These are phyloP conservation scores for Fusarium chuoi DNA, from an alignment of 2,329 filamentous ascomycete species.

Conservation along the genomic window DNA sequence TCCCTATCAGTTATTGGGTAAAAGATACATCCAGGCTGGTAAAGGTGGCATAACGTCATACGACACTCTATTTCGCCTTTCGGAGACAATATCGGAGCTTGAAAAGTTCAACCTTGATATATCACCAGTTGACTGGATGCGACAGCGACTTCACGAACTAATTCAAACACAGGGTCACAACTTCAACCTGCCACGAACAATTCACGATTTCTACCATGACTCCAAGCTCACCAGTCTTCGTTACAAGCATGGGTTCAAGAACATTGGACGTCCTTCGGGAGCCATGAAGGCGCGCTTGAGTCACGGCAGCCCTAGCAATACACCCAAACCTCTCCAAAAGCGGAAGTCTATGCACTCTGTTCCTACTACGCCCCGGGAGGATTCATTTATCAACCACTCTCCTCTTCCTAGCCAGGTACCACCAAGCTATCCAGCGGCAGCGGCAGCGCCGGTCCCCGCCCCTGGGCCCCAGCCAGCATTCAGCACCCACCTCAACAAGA, in stretches of 20 bases:
- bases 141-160: constrained; percentile 65
- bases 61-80: constrained; percentile 66
- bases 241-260: constrained; percentile 64
- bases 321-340: constrained; percentile 46
- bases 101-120: constrained; percentile 64
- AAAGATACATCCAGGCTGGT: constrained; percentile 58
- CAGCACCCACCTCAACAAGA: constrained; percentile 41
- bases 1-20: constrained; percentile 66
- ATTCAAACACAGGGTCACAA: constrained; percentile 54
- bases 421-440: background rate
- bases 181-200: constrained; percentile 63
- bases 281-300: constrained; percentile 50
- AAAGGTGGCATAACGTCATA: constrained; percentile 60
- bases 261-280: constrained; percentile 66
- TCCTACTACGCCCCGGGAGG: constrained; percentile 43
- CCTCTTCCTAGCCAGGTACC: constrained; percentile 37
- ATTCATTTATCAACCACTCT: constrained; percentile 43
- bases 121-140: constrained; percentile 65
- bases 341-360: constrained; percentile 49
- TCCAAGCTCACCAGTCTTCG: constrained; percentile 61
- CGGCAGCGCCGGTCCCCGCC: constrained; percentile 1
- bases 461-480: constrained; percentile 12
- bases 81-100: constrained; percentile 64
- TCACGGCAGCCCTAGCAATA: constrained; percentile 36
- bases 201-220: constrained; percentile 67